Base-by-base conservation (phyloP, 75 land plant genomes). In the Cryptomeria japonica region DNA sequence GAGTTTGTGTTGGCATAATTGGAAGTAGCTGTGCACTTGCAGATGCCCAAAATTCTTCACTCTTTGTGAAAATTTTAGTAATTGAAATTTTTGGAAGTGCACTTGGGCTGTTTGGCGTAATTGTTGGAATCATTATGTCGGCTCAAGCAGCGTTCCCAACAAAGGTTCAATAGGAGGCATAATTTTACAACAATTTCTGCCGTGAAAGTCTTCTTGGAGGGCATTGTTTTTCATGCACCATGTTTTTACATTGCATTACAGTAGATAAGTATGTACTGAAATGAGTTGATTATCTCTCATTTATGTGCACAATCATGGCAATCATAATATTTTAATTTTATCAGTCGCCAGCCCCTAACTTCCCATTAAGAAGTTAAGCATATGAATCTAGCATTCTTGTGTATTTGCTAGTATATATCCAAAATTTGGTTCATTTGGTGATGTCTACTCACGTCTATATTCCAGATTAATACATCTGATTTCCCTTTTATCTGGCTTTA, bases 41-140 rank as follows among this genome's bases (percentile, higher is more conserved):
- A 46, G 99, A 97, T 91, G 99, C 99, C 53, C 99, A 97, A 85
- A 97, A 97, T 90, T 97, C 99, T 36, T 89, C 97, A 13, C 94
- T 97, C 18, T 97, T 97, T 90, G 99, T 96, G 86, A 97, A 97
- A 93, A 97, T 96, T 87, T 92, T 97, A 85, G 99, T 97, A 75
- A 97, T 97, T 86, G 99, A 97, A 88, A 97, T 97, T 85, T 97
- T 97, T 87, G 99, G 99, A 15, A 97, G 98, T 92, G 99, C 99
- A 46, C 95, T 97, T 56, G 99, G 99, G 39, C 88, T 97, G 85
- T 97, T 97, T 88, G 99, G 99, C 34, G 99, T 97, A 28, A 97
- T 97, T 85, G 99, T 97, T 39, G 99, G 99, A 42, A 97, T 97
- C 37, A 97, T 97, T 86, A 97, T 97, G 98, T 97, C 99, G 44